Evolutionary conservation across 345 rosid species (phyloP).

Genomic region (Eucalyptus guilfoylei): DNA sequence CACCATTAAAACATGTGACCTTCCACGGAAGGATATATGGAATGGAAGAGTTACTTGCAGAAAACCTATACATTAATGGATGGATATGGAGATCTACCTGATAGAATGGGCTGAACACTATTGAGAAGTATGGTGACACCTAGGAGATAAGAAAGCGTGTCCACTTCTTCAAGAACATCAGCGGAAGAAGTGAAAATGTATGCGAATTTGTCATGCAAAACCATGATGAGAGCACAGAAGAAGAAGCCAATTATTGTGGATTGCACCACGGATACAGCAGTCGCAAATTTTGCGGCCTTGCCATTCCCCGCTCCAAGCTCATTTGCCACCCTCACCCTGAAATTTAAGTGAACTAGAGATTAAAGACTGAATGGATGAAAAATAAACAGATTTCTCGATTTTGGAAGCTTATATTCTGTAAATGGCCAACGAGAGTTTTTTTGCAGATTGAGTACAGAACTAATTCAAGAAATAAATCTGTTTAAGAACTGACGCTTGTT

Average conservation of each 20-base stretch:
- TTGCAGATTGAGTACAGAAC: neutral
- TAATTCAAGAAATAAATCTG: neutral
- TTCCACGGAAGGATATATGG: neutral
- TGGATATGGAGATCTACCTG: neutral
- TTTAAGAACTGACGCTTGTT: neutral
- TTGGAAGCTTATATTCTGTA: neutral
- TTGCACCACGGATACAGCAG: constrained; percentile 6
- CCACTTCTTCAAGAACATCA: constrained; percentile 13
- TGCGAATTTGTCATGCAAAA: constrained; percentile 2
- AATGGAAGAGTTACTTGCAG: neutral
- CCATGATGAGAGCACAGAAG: constrained; percentile 7
- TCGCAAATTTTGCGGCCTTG: constrained; percentile 18
- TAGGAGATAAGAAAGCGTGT: constrained; percentile 1
- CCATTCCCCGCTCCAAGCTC: constrained; percentile 35
- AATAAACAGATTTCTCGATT: neutral
- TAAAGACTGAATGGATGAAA: neutral
- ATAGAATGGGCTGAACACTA: constrained; percentile 25
- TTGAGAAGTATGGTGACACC: constrained; percentile 22
- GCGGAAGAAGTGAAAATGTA: constrained; percentile 15
- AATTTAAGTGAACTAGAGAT: neutral
- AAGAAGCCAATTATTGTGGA: constrained; percentile 14
- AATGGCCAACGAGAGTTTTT: neutral
- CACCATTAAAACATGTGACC: neutral
- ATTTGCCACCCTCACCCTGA: constrained; percentile 29
- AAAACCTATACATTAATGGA: neutral